Evolutionary conservation across 2,329 filamentous ascomycete genomes (phyloP).

Genomic region (Fusarium floridanum): DNA sequence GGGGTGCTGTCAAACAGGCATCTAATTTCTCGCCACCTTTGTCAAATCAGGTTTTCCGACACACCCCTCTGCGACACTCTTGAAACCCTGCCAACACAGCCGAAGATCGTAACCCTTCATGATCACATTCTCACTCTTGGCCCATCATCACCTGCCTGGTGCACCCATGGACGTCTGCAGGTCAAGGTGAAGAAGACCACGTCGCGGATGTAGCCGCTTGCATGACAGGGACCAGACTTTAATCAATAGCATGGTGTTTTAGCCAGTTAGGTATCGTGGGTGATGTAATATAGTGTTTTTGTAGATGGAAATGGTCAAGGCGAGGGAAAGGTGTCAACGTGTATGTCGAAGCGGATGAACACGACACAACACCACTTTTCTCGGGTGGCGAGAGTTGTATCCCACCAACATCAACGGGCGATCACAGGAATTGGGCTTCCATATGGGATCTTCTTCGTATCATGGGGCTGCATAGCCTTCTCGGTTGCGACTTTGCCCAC

Average conservation of each 20-base stretch:
- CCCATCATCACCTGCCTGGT: constrained; percentile 34
- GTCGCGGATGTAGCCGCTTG: not conserved
- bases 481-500: not conserved
- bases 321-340: constrained; percentile 50
- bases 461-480: not conserved
- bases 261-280: constrained; percentile 50
- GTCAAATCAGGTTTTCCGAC: not conserved
- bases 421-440: not conserved
- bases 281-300: constrained; percentile 45
- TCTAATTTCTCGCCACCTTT: not conserved
- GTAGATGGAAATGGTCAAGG: constrained; percentile 63
- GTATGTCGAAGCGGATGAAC: constrained; percentile 9
- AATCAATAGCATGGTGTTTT: constrained; percentile 49
- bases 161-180: constrained; percentile 43
- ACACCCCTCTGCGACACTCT: not conserved
- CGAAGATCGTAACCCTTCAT: constrained; percentile 31
- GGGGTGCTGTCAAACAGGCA: not conserved
- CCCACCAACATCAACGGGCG: not conserved
- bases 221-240: constrained; percentile 51
- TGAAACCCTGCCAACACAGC: constrained; percentile 32
- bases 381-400: not conserved
- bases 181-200: constrained; percentile 15
- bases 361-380: not conserved
- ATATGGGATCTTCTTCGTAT: not conserved
- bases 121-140: constrained; percentile 24